Evolutionary conservation across 2,329 filamentous ascomycete genomes (phyloP).

Genomic region (Colletotrichum phormii): DNA sequence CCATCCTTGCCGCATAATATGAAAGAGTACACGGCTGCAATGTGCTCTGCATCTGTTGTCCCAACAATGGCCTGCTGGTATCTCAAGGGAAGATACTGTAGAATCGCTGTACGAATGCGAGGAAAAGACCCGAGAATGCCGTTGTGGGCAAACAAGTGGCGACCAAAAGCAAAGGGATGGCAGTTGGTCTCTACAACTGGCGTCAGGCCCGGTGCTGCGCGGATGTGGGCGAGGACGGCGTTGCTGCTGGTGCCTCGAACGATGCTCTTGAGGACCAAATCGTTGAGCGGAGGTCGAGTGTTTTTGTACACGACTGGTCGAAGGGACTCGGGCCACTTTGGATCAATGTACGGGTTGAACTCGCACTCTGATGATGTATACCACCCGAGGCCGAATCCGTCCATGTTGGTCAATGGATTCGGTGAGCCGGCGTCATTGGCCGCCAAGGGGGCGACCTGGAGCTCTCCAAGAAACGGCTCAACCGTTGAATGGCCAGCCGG

Average conservation of each 20-base stretch:
- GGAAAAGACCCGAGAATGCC: constrained; percentile 26
- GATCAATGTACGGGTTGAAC: neutral
- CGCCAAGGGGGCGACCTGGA: constrained; percentile 6
- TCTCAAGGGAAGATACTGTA: constrained; percentile 28
- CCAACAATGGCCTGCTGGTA: constrained; percentile 26
- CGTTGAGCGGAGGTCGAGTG: constrained; percentile 24
- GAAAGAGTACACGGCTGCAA: constrained; percentile 29
- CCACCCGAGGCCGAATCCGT: constrained; percentile 28
- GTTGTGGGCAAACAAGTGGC: constrained; percentile 31
- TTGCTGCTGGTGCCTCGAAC: constrained; percentile 24
- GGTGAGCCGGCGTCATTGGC: constrained; percentile 25
- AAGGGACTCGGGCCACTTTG: neutral
- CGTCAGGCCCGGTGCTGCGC: constrained; percentile 20
- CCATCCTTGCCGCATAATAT: constrained; percentile 17
- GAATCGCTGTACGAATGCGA: constrained; percentile 2
- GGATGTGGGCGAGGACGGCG: constrained; percentile 24
- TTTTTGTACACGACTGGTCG: constrained; percentile 31
- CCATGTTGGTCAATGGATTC: constrained; percentile 29
- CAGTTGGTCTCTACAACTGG: constrained; percentile 31
- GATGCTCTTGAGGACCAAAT: constrained; percentile 27
- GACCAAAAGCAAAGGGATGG: constrained; percentile 27
- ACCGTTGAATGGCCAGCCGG: constrained; percentile 6
- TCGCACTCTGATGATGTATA: constrained; percentile 18
- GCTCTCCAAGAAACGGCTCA: constrained; percentile 4
- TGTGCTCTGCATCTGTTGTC: constrained; percentile 28